phyloP scores from a whole-genome alignment of 805 yeast genomes.

The Zygosaccharomyces bisporus region DNA sequence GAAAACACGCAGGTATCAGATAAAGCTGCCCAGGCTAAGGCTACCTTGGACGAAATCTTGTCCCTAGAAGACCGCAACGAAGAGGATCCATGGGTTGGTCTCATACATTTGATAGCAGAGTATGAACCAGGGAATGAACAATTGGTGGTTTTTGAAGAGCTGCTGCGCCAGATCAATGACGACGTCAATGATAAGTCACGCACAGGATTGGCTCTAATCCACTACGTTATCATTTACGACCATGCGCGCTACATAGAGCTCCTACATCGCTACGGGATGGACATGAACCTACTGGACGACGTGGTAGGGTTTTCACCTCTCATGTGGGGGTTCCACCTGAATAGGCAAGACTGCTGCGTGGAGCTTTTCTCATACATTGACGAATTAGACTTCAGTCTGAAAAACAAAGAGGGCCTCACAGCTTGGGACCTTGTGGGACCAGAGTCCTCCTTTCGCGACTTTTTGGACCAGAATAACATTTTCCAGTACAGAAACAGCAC shows the following conservation, averaged over 20 bases:
- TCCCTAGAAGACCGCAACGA: constrained; percentile 7
- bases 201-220: constrained; percentile 45
- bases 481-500: constrained; percentile 23
- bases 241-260: constrained; percentile 48
- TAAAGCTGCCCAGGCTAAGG: constrained; percentile 12
- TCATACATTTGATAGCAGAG: constrained; percentile 25
- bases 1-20: constrained; percentile 10
- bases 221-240: constrained; percentile 55
- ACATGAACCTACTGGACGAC: constrained; percentile 50
- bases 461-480: constrained; percentile 51
- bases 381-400: constrained; percentile 44
- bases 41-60: constrained; percentile 11
- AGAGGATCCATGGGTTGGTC: constrained; percentile 22
- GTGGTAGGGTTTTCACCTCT: constrained; percentile 59
- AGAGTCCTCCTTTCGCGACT: constrained; percentile 54
- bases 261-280: constrained; percentile 35
- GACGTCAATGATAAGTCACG: constrained; percentile 22
- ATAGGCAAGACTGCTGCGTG: constrained; percentile 52
- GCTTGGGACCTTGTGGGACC: constrained; percentile 59
- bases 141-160: constrained; percentile 20
- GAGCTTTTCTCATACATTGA: constrained; percentile 61
- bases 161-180: constrained; percentile 15
- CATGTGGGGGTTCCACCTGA: constrained; percentile 81
- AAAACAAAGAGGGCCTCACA: constrained; percentile 27
- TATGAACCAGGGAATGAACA: constrained; percentile 22